These are phyloP conservation scores for Paramecium sexaurelia DNA, from an alignment of 73 alveolate species.

Conservation along the genomic window DNA sequence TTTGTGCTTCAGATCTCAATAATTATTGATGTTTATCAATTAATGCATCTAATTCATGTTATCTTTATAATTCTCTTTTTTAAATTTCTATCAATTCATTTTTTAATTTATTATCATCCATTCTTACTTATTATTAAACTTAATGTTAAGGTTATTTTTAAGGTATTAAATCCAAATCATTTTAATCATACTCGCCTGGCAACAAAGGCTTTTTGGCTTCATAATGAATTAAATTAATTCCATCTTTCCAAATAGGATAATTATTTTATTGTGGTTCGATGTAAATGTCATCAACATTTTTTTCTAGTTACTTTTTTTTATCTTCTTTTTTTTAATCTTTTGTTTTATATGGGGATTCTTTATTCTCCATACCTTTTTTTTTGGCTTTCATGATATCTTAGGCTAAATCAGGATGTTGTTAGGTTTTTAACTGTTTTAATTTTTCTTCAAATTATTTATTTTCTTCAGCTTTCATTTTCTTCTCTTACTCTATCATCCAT, in stretches of 20 bases:
- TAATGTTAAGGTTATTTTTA: background rate
- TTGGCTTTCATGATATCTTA: slow-evolving; percentile 2
- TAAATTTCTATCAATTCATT: slow-evolving; percentile 3
- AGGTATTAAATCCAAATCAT: slow-evolving; percentile 5
- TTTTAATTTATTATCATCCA: slow-evolving; percentile 22
- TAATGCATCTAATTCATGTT: slow-evolving; percentile 35
- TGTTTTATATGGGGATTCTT: background rate
- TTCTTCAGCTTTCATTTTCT: background rate
- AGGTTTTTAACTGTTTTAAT: background rate
- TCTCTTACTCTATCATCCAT: slow-evolving; percentile 29
- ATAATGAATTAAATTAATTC: background rate
- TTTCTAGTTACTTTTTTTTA: background rate
- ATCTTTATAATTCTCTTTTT: slow-evolving; percentile 31
- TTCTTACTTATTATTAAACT: background rate
- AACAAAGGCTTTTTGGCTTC: background rate
- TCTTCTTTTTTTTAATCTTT: background rate
- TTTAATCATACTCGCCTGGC: background rate
- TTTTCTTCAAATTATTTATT: slow-evolving; percentile 22
- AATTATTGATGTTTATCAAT: background rate
- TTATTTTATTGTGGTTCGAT: background rate
- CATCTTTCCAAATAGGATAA: slow-evolving; percentile 3
- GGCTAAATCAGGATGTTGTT: background rate
- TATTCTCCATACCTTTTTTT: background rate
- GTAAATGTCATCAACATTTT: background rate
- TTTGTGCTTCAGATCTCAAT: background rate